Evolutionary conservation across 1,284 basidiomycete species (phyloP).

Genomic region (Taiwanofungus camphoratus): DNA sequence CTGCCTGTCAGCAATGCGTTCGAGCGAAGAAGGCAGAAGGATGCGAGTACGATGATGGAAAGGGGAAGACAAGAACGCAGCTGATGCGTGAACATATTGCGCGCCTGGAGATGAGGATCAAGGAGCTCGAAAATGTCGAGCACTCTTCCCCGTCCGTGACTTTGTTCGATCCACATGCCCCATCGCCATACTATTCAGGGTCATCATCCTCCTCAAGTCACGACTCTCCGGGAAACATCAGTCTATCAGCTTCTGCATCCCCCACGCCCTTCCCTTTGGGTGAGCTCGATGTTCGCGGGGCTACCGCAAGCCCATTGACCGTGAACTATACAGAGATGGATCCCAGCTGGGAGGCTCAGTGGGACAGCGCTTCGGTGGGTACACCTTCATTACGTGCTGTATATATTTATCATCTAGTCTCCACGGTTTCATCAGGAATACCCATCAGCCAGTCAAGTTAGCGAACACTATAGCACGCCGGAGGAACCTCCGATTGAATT

Average conservation of each 20-base stretch:
- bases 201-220: slow-evolving; percentile 60
- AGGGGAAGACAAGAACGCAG: slow-evolving; percentile 42
- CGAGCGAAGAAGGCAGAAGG: slow-evolving; percentile 36
- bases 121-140: slow-evolving; percentile 37
- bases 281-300: slow-evolving; percentile 13
- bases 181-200: slow-evolving; percentile 37
- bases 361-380: slow-evolving; percentile 23
- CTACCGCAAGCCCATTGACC: slow-evolving; percentile 14
- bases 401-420: not conserved
- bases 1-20: slow-evolving; percentile 37
- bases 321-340: slow-evolving; percentile 19
- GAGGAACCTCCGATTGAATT: slow-evolving; percentile 57
- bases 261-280: slow-evolving; percentile 41
- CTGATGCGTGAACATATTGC: slow-evolving; percentile 39
- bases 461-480: slow-evolving; percentile 42
- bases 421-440: slow-evolving; percentile 26
- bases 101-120: slow-evolving; percentile 35
- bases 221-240: slow-evolving; percentile 50
- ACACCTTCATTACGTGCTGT: not conserved
- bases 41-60: slow-evolving; percentile 44
- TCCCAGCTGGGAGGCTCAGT: slow-evolving; percentile 20
- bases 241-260: slow-evolving; percentile 54
- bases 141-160: slow-evolving; percentile 30
- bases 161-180: slow-evolving; percentile 34
- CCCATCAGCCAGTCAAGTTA: slow-evolving; percentile 40